Conservation (phyloP, 2,329 filamentous ascomycete genomes). For the Aspergillus clavatus region DNA sequence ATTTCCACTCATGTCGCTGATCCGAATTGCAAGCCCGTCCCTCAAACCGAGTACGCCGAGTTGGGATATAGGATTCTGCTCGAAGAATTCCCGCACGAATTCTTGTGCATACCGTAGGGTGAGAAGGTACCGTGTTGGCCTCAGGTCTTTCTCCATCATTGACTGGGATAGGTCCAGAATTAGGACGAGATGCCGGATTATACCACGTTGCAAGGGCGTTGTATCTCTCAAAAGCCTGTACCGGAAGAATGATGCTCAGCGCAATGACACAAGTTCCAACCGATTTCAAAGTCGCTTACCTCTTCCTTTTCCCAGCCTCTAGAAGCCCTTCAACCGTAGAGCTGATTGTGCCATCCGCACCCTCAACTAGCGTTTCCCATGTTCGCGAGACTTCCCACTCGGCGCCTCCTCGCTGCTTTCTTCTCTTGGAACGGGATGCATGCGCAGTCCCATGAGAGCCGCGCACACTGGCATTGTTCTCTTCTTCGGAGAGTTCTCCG, state of each 20-base stretch:
- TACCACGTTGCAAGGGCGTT: slow-evolving; percentile 89
- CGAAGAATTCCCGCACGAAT: slow-evolving; percentile 92
- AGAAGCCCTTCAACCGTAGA: slow-evolving; percentile 66
- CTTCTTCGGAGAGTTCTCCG: slow-evolving; percentile 46
- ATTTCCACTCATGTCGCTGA: slow-evolving; percentile 89
- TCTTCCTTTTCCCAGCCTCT: slow-evolving; percentile 76
- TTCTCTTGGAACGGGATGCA: slow-evolving; percentile 30
- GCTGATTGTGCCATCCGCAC: slow-evolving; percentile 71
- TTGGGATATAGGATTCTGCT: slow-evolving; percentile 97
- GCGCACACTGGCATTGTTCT: slow-evolving; percentile 31
- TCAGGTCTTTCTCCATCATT: slow-evolving; percentile 92
- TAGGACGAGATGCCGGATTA: slow-evolving; percentile 91
- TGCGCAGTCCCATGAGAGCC: slow-evolving; percentile 25
- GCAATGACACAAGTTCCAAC: slow-evolving; percentile 1
- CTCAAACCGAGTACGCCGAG: slow-evolving; percentile 89
- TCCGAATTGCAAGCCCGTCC: slow-evolving; percentile 77
- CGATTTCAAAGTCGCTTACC: slow-evolving; percentile 38
- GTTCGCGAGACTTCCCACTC: slow-evolving; percentile 48
- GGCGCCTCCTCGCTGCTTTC: slow-evolving; percentile 36
- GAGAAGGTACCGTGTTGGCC: slow-evolving; percentile 79
- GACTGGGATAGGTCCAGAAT: slow-evolving; percentile 88
- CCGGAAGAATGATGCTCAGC: slow-evolving; percentile 12
- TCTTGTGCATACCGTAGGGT: slow-evolving; percentile 76
- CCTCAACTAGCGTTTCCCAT: slow-evolving; percentile 69
- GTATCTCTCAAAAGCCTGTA: slow-evolving; percentile 81